Evolutionary conservation across 371 early-diverging fungal genomes (phyloP), one percentile per base, ranked within the genome.

Genomic region (Lichtheimia hyalospora): DNA sequence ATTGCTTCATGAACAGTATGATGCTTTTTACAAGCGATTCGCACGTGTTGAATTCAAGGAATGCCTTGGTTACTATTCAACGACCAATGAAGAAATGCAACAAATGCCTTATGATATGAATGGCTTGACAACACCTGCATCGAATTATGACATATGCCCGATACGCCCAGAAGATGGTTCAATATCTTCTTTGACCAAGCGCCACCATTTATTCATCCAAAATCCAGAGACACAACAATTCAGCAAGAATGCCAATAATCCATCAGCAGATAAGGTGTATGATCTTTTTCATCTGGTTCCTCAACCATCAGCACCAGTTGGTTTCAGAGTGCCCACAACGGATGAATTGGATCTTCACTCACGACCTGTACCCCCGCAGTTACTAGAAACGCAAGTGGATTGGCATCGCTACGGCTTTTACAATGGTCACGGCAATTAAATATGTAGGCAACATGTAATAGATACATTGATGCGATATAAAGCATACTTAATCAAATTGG

Each of bases 1-100:
- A 1, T 27, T 27, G 27, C 27, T 7, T 27, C 27, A 5, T 34
- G 34, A 34, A 8, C 10, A 34, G 34, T 8, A 34, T 34, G 77
- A 82, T 59, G 24, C 4, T 7, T 40, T 53, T 18, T 78, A 78
- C 52, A 48, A 59, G 14, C 57, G 54, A 41, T 66, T 73, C 25
- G 61, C 50, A 28, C 69, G 67, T 21, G 61, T 78, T 15, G 28
- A 59, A 25, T 75, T 67, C 55, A 58, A 64, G 20, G 73, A 70
- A 34, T 78, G 79, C 27, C 53, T 64, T 3, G 53, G 46, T 14
- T 71, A 64, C 43, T 68, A 71, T 25, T 18, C 58, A 16, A 52
- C 48, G 2, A 34, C 25, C 5, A 53, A 53, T 21, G 34, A 34
- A 34, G 34, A 34, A 34, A 34, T 34, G 34, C 6, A 34, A 0